Evolutionary conservation across 2,329 filamentous ascomycete genomes (phyloP), one percentile per base, ranked within the genome.

Genomic region (Lasiodiplodia gonubiensis): DNA sequence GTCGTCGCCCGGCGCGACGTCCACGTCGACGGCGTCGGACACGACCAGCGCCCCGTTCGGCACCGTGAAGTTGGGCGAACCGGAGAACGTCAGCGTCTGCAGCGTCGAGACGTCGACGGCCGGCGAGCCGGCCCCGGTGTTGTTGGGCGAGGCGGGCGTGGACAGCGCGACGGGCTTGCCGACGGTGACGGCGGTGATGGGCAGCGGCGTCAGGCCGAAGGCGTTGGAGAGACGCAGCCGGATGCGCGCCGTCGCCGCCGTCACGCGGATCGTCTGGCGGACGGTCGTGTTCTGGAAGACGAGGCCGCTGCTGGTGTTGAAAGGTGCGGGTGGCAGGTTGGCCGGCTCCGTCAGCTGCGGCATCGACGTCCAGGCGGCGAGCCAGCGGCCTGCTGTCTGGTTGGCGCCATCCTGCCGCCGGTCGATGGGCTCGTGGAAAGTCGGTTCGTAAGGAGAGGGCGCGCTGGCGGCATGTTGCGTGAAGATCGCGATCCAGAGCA

Each of bases 291-390:
- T 86, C 54, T 57, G 54, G 14, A 49, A 59, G 53, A 63, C 35
- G 54, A 66, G 23, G 48, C 21, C 16, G 18, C 30, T 37, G 21
- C 37, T 66, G 30, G 46, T 27, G 25, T 66, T 53, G 54, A 88
- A 91, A 51, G 87, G 86, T 2, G 83, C 74, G 0, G 85, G 85
- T 11, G 89, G 88, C 23, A 91, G 80, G 70, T 90, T 91, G 55
- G 78, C 80, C 11, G 82, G 84, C 72, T 91, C 89, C 1, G 87
- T 87, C 49, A 89, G 78, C 73, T 90, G 88, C 0, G 88, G 88
- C 88, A 90, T 90, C 2, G 86, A 82, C 0, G 86, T 85, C 89
- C 88, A 91, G 2, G 85, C 87, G 69, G 86, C 84, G 16, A 89
- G 82, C 88, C 88, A 90, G 69, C 86, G 84, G 55, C 81, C 76